Evolutionary conservation across 1,284 basidiomycete species (phyloP).

Genomic region (Cutaneotrichosporon daszewskae): DNA sequence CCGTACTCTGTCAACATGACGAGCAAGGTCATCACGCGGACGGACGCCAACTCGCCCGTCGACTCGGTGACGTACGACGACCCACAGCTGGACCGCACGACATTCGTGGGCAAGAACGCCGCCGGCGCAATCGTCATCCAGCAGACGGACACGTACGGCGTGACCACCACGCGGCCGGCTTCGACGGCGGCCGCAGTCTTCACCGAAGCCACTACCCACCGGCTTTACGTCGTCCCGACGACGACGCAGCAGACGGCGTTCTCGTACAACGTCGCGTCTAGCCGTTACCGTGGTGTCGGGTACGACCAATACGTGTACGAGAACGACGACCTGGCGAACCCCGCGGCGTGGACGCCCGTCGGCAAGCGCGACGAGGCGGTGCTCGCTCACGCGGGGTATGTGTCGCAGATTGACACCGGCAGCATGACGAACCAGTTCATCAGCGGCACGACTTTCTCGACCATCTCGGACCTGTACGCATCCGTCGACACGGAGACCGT

Average conservation of each 20-base stretch:
- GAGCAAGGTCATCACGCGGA: neutral
- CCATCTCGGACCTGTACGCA: neutral
- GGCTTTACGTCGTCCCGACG: conserved; percentile 1
- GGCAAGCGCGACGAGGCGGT: neutral
- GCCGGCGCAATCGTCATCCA: neutral
- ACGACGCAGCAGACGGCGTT: neutral
- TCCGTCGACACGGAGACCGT: neutral
- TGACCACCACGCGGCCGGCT: neutral
- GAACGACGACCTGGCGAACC: conserved; percentile 2
- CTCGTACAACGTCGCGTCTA: conserved; percentile 1
- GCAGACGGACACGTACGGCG: conserved; percentile 2
- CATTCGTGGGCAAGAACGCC: neutral
- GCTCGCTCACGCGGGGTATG: neutral
- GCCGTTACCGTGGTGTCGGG: conserved; percentile 1
- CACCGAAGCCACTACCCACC: neutral
- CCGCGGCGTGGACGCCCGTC: neutral
- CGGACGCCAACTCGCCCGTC: neutral
- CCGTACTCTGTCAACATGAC: neutral
- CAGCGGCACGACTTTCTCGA: neutral
- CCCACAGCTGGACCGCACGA: neutral
- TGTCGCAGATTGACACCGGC: conserved; percentile 1
- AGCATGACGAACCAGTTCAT: conserved; percentile 2
- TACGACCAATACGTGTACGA: neutral
- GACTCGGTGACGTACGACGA: neutral
- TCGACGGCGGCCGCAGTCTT: neutral